Conservation (phyloP, 441 rosid genomes). For the Kokia cookei region DNA sequence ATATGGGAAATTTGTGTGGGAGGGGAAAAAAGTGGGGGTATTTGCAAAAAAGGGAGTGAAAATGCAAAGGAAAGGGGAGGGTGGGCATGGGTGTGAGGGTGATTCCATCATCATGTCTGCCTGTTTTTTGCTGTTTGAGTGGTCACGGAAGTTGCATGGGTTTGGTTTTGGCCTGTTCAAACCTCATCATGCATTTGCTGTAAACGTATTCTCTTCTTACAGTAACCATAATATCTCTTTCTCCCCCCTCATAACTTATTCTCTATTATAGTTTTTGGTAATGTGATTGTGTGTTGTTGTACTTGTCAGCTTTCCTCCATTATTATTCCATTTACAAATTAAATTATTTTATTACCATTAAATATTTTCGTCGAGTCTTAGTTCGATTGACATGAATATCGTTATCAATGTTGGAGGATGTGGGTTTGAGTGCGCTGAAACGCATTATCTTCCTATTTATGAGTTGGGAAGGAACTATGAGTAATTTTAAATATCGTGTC, state of each 20-base stretch:
- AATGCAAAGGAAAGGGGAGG: background rate
- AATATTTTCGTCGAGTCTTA: too few species aligned
- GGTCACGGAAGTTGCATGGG: slow-evolving; percentile 26
- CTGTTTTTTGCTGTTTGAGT: slow-evolving; percentile 11
- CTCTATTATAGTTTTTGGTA: background rate
- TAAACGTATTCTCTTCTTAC: slow-evolving; percentile 1
- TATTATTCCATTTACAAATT: too few species aligned
- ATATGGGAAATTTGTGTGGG: background rate
- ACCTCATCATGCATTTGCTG: slow-evolving; percentile 1
- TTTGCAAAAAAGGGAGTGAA: background rate
- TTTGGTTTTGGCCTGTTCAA: slow-evolving; percentile 12
- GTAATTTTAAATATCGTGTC: too few species aligned
- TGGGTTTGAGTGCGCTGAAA: too few species aligned
- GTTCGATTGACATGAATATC: too few species aligned
- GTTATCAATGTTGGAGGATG: too few species aligned
- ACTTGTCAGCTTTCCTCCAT: background rate
- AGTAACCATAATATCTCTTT: slow-evolving; percentile 13
- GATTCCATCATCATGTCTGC: slow-evolving; percentile 25
- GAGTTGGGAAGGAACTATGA: too few species aligned
- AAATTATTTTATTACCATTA: too few species aligned
- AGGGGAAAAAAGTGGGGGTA: background rate
- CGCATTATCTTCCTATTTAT: too few species aligned
- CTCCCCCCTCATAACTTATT: background rate
- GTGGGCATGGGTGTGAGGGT: background rate
- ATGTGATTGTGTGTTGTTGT: background rate